Evolutionary conservation across 2,329 filamentous ascomycete species (phyloP).

Genomic region (Clarireedia sp.): DNA sequence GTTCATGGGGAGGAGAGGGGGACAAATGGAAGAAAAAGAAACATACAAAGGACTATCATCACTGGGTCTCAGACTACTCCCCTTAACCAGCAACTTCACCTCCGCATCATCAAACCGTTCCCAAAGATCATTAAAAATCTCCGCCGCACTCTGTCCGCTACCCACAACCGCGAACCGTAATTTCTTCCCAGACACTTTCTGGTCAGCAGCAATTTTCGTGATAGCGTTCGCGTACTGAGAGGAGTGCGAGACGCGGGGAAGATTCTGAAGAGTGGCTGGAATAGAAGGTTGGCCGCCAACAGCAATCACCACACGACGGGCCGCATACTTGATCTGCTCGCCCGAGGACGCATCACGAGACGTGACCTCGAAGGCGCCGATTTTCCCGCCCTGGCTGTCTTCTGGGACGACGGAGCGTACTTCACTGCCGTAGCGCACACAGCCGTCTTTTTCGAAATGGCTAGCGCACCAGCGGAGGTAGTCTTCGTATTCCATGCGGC

Average conservation of each 20-base stretch:
- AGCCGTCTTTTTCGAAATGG: slow-evolving; percentile 53
- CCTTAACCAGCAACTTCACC: slow-evolving; percentile 73
- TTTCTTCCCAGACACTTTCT: slow-evolving; percentile 15
- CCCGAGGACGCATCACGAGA: slow-evolving; percentile 30
- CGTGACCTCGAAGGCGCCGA: slow-evolving; percentile 27
- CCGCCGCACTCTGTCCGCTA: slow-evolving; percentile 84
- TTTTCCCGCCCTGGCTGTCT: slow-evolving; percentile 18
- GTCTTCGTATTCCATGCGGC: slow-evolving; percentile 85
- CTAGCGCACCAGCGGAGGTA: slow-evolving; percentile 89
- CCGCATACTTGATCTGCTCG: slow-evolving; percentile 31
- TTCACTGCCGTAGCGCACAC: slow-evolving; percentile 66
- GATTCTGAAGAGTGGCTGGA: slow-evolving; percentile 61
- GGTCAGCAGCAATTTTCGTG: slow-evolving; percentile 42
- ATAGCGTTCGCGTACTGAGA: slow-evolving; percentile 70
- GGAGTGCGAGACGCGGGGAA: slow-evolving; percentile 76
- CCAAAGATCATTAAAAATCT: slow-evolving; percentile 89
- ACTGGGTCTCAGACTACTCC: slow-evolving; percentile 76
- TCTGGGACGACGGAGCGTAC: slow-evolving; percentile 49
- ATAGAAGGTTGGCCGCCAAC: slow-evolving; percentile 60
- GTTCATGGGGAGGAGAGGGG: background rate
- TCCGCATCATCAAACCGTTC: slow-evolving; percentile 66
- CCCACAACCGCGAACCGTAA: slow-evolving; percentile 69
- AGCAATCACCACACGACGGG: slow-evolving; percentile 52
- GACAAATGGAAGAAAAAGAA: background rate
- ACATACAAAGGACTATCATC: slow-evolving; percentile 93